Percentiles rank a stretch among this genome's conserved stretches.
Conservation (phyloP, 495 filamentous ascomycete species). For the Echria macrotheca region DNA sequence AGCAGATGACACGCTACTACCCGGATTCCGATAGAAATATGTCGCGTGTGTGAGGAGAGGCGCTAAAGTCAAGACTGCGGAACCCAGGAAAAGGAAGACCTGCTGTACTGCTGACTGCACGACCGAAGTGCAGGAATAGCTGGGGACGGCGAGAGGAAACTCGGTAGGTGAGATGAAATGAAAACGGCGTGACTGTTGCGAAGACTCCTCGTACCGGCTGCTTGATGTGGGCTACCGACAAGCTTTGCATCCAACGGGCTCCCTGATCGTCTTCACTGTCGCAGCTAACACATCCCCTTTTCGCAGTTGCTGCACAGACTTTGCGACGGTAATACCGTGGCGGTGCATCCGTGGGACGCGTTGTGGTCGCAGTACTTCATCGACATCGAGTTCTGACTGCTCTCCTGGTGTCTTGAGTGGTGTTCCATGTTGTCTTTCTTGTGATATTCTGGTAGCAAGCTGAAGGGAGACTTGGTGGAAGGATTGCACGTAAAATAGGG, state of each 20-base stretch:
- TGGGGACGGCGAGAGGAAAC: background rate
- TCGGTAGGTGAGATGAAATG: background rate
- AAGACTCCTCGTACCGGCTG: no score
- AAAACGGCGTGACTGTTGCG: no score
- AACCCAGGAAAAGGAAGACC: background rate
- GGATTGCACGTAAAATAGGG: background rate
- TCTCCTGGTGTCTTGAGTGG: background rate
- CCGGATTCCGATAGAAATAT: background rate
- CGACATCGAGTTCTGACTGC: background rate
- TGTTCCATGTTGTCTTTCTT: background rate
- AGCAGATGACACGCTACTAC: background rate
- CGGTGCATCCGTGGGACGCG: background rate
- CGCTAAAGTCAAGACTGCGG: background rate
- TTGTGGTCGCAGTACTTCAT: slow-evolving; percentile 10
- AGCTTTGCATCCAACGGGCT: no score
- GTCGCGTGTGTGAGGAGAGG: background rate
- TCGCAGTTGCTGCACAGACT: slow-evolving; percentile 3
- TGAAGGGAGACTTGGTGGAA: no score
- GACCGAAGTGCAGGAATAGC: background rate
- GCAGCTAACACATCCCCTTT: slow-evolving; percentile 3
- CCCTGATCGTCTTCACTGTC: no score
- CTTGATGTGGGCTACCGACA: no score
- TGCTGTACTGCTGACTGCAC: background rate
- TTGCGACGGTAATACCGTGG: background rate
- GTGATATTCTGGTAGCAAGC: background rate